Base-by-base conservation (phyloP, 1,284 basidiomycete species). In the Anthracocystis panici-leucophaei region DNA sequence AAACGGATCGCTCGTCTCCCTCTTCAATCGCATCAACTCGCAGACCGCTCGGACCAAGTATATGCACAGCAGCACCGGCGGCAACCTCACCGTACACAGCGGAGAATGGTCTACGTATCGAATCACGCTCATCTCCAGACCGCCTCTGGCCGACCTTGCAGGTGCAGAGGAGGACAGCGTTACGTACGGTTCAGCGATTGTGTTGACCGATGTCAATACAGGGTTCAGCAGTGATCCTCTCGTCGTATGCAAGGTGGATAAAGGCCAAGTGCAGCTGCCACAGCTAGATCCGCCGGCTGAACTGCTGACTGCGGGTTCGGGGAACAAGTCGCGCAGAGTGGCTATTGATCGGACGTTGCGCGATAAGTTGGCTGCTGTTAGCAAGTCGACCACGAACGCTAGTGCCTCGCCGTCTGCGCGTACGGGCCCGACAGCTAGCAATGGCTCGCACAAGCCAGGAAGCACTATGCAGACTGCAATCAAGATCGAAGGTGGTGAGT, bases 11-110 rank as follows among this genome's bases (percentile, higher is more conserved):
- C 91, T 93, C n/a, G 93, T 98, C 54, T 94, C 93, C 61, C 89
- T 98, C 54, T 96, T 95, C 89, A 95, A 95, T 85, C 92, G 95
- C 81, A 94, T 98, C 88, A 95, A 97, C 86, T 93, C 93, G 14
- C 95, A 98, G 87, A 96, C 94, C 25, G 94, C 96, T 67, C 91
- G 95, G 77, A 97, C 95, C 57, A 97, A 97, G 87, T 97, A 95
- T 86, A 93, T 97, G 91, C 92, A 95, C 80, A 90, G 65, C 44
- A 60, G 51, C 44, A 18, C 21, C 11, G 61, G 60, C 6, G 90
- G 89, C 75, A 90, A 92, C 85, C 88, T 95, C 56, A 92, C 91
- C 85, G 93, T 93, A 23, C 93, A 92, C 86, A 93, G 93, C 85
- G 88, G 91, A 65, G 89, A 91, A 42, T 95, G 93, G 93, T 93